These are phyloP conservation scores for Fusarium torulosum DNA, from an alignment of 2,329 filamentous ascomycete species.

Conservation along the genomic window DNA sequence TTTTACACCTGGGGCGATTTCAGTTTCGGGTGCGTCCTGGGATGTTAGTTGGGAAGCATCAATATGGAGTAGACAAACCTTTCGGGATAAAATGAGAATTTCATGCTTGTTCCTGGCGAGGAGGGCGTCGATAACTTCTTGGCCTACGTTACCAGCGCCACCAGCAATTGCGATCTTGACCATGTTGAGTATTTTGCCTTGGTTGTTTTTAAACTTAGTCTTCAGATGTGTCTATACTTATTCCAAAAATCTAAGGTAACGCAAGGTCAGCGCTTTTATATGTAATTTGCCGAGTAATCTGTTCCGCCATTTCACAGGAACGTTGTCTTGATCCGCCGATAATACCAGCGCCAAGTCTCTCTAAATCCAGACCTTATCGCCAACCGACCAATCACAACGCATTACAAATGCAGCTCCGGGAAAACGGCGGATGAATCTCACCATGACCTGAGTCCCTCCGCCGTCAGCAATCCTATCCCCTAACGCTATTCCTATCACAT, in stretches of 20 bases:
- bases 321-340: not conserved
- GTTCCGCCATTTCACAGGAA: slow-evolving; percentile 10
- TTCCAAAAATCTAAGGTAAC: not conserved
- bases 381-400: rapidly evolving
- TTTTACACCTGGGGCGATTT: slow-evolving; percentile 16
- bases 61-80: slow-evolving; percentile 46
- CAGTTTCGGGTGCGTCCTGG: slow-evolving; percentile 22
- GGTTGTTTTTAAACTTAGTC: not conserved
- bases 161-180: slow-evolving; percentile 45
- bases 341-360: not conserved
- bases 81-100: slow-evolving; percentile 64
- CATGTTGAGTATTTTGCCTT: slow-evolving; percentile 20
- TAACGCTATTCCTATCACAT: not conserved
- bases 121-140: slow-evolving; percentile 64
- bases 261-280: not conserved
- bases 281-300: not conserved
- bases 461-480: not conserved
- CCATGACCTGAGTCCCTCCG: not conserved
- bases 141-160: slow-evolving; percentile 57
- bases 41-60: not conserved
- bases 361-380: not conserved
- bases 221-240: not conserved
- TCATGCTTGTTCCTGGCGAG: slow-evolving; percentile 63
- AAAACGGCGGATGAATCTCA: slow-evolving; percentile 34
- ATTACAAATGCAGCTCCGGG: slow-evolving; percentile 36